Conservation (phyloP, 805 yeast genomes). For the Yarrowia sp. region DNA sequence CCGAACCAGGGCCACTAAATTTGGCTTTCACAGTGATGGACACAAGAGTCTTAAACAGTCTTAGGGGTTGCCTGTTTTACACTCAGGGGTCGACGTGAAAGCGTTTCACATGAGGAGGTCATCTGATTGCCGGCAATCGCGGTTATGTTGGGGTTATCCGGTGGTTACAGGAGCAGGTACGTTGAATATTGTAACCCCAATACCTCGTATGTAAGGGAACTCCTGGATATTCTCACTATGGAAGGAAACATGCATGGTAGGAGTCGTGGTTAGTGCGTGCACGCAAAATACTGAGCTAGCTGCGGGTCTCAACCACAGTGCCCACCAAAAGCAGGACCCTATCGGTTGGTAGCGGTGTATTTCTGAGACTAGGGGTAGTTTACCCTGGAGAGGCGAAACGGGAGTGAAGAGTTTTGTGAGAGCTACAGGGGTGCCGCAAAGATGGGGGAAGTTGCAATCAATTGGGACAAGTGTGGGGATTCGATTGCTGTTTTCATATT, state of each 20-base stretch:
- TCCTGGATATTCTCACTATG: not conserved
- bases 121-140: too few species aligned
- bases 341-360: not conserved
- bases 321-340: not conserved
- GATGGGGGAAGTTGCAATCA: not conserved
- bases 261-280: not conserved
- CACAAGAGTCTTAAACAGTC: not conserved
- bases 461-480: too few species aligned
- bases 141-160: too few species aligned
- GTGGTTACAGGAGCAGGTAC: too few species aligned
- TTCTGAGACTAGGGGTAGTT: slow-evolving; percentile 17
- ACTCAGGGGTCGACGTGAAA: not conserved
- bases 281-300: not conserved
- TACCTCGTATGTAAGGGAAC: not conserved
- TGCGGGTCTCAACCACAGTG: not conserved
- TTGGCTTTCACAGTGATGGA: slow-evolving; percentile 1
- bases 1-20: not conserved
- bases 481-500: too few species aligned
- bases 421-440: not conserved
- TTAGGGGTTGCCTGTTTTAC: slow-evolving; percentile 1
- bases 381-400: not conserved
- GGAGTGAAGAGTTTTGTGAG: not conserved
- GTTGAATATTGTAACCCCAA: not conserved
- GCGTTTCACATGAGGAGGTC: too few species aligned
- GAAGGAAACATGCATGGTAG: slow-evolving; percentile 1